These are phyloP conservation scores for Cladosporium velox DNA, from an alignment of 2,329 filamentous ascomycete species.

Conservation along the genomic window DNA sequence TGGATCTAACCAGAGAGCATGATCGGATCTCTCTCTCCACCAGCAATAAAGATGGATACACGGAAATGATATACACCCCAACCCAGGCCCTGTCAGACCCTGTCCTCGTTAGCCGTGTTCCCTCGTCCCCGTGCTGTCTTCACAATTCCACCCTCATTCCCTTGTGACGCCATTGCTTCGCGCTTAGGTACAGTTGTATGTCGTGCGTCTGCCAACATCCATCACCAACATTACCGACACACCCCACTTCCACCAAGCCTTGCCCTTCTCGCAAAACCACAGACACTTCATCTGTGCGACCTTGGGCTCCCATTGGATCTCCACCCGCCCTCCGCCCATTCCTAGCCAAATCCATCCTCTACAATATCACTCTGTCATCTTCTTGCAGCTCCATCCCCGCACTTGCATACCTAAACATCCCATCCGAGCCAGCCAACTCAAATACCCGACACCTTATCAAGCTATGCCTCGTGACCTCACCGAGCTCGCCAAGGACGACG, in stretches of 20 bases:
- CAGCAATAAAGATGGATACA: neutral
- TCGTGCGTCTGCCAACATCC: neutral
- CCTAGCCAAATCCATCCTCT: neutral
- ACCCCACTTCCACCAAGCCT: neutral
- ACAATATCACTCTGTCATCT: neutral
- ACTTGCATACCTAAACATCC: neutral
- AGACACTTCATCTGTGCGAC: neutral
- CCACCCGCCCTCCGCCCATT: neutral
- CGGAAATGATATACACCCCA: neutral
- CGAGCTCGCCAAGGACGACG: slow-evolving; percentile 36
- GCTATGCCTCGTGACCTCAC: slow-evolving; percentile 47
- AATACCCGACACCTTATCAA: neutral
- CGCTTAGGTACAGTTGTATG: neutral
- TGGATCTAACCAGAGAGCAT: neutral
- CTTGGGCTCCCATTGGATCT: slow-evolving; percentile 3
- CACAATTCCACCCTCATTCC: neutral
- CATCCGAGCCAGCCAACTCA: neutral
- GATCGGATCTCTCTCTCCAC: neutral
- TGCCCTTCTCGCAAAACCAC: neutral
- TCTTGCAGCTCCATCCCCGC: slow-evolving; percentile 3
- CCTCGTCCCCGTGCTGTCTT: neutral
- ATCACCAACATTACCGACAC: neutral
- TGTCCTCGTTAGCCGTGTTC: neutral
- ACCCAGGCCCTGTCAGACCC: neutral
- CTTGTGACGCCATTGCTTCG: slow-evolving; percentile 1